phyloP scores from a whole-genome alignment of 2,329 filamentous ascomycete species.

The Aureobasidium zeae region DNA sequence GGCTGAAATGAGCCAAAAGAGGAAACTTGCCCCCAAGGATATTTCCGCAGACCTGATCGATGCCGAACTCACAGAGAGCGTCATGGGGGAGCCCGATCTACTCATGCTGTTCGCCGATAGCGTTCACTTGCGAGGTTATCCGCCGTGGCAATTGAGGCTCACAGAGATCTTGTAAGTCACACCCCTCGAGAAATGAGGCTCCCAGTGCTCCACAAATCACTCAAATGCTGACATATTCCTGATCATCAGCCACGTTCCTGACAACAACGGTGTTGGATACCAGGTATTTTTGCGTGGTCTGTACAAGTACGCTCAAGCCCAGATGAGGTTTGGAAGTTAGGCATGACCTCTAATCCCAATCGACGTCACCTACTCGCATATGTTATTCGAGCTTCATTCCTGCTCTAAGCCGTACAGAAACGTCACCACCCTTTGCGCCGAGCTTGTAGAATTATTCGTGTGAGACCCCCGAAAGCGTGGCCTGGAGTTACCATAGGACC shows the following conservation, averaged over 20 bases:
- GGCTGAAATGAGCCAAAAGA: constrained; percentile 85
- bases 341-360: constrained; percentile 1
- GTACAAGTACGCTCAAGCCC: constrained; percentile 73
- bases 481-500: constrained; percentile 1
- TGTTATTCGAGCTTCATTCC: neutral
- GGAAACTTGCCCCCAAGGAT: constrained; percentile 70
- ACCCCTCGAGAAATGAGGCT: constrained; percentile 1
- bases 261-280: constrained; percentile 80
- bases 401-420: constrained; percentile 8
- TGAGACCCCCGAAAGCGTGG: constrained; percentile 1
- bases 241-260: constrained; percentile 42
- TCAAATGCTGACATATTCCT: constrained; percentile 7
- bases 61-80: constrained; percentile 66
- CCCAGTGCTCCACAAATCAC: neutral
- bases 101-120: constrained; percentile 78
- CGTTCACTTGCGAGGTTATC: constrained; percentile 81
- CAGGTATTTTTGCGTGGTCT: constrained; percentile 83
- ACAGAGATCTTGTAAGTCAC: constrained; percentile 76
- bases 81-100: constrained; percentile 84
- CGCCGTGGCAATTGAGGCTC: constrained; percentile 89
- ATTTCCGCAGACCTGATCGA: constrained; percentile 82
- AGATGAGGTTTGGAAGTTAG: constrained; percentile 71
- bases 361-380: neutral
- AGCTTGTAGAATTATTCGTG: constrained; percentile 1
- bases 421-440: constrained; percentile 5